Percentiles rank a stretch among this genome's conserved stretches.
These are phyloP conservation scores for Chlorella sp. DNA, from an alignment of 139 green algal species.

Conservation along the genomic window DNA sequence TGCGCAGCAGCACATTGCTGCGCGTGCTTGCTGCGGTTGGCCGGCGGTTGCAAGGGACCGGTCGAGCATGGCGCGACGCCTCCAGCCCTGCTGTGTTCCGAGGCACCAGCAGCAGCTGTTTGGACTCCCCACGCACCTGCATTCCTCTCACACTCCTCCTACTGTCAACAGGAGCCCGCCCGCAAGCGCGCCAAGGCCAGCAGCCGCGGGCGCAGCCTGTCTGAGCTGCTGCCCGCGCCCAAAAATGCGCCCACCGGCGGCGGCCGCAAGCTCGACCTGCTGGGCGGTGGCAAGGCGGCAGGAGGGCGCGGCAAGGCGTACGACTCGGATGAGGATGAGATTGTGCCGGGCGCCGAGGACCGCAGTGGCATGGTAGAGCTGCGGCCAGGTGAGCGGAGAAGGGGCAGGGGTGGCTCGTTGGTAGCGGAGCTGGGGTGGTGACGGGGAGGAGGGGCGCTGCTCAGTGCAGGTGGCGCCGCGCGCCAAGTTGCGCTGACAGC, in stretches of 20 bases:
- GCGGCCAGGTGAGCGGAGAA: neutral
- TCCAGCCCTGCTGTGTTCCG: neutral
- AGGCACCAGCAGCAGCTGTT: no score
- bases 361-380: conserved; percentile 11
- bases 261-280: conserved; percentile 10
- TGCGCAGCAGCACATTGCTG: no score
- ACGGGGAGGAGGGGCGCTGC: no score
- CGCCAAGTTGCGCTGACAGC: neutral
- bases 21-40: no score
- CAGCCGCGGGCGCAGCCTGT: conserved; percentile 37
- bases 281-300: neutral
- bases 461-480: no score
- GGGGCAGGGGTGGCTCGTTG: no score
- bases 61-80: no score
- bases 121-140: no score
- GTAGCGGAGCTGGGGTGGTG: no score
- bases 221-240: conserved; percentile 68
- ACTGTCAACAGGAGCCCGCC: conserved; percentile 6
- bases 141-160: no score
- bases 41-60: no score
- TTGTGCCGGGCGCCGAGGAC: conserved; percentile 27
- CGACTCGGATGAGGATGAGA: conserved; percentile 30
- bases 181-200: conserved; percentile 20
- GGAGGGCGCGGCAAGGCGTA: conserved; percentile 3
- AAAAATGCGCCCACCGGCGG: conserved; percentile 46